phyloP scores from a whole-genome alignment of 1,284 basidiomycete species.

The Thecaphora frezii region DNA sequence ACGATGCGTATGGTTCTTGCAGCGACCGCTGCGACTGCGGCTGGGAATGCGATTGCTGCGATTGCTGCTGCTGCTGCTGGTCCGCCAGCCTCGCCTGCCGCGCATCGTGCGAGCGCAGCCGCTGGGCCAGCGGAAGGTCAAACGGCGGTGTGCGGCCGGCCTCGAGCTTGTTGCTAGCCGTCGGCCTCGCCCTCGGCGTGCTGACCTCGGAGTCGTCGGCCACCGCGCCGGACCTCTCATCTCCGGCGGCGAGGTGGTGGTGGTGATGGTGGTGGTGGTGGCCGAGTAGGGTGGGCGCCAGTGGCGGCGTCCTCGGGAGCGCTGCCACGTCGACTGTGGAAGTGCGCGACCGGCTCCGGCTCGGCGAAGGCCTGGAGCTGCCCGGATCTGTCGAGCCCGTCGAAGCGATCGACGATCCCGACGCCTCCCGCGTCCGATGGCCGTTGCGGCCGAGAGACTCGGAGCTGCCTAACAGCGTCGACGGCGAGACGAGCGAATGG shows the following conservation, averaged over 20 bases:
- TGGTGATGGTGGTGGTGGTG: neutral
- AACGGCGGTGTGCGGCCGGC: neutral
- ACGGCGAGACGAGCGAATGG: neutral
- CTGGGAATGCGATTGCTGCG: too few species aligned
- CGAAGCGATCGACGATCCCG: neutral
- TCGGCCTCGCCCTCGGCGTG: constrained; percentile 29
- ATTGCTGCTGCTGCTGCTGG: too few species aligned
- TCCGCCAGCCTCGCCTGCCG: too few species aligned
- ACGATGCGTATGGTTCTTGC: too few species aligned
- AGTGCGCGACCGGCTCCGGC: neutral
- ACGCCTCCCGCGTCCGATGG: neutral
- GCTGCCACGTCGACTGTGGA: neutral
- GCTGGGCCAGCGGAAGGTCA: neutral
- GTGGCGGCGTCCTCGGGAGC: neutral
- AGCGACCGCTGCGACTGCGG: too few species aligned
- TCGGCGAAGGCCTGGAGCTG: neutral
- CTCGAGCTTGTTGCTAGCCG: constrained; percentile 4
- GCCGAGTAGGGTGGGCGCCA: neutral
- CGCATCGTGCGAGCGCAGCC: too few species aligned
- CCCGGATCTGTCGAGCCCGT: neutral
- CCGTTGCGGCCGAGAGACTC: neutral
- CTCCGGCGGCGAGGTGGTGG: neutral
- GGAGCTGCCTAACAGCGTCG: too few species aligned
- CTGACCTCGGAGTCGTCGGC: constrained; percentile 28
- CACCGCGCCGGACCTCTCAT: neutral